Evolutionary conservation across 2,329 filamentous ascomycete species (phyloP), one percentile per base, ranked within the genome.

Genomic region (Hymenoscyphus occultus): DNA sequence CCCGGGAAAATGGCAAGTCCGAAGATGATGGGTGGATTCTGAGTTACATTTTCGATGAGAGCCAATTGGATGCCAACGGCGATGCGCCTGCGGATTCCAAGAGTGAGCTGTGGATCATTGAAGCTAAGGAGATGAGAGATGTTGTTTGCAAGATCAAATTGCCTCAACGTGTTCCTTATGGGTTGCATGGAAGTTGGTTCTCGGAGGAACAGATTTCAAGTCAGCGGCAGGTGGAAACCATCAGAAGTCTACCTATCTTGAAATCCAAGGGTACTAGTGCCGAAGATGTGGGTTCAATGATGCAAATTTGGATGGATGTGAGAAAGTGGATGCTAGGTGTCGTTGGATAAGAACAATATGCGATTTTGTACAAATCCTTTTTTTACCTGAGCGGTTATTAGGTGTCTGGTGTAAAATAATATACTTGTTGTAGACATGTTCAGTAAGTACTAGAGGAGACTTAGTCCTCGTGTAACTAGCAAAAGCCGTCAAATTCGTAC

Each of bases 1-100:
- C 86, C 3, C 76, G 82, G 0, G 56, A 69, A 1, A 69, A 75
- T 12, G 75, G 77, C 0, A 65, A 56, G 0, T 73, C 70, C 0
- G 89, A 91, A 73, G 88, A 91, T 69, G 86, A 88, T 68, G 89
- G 89, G 0, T 91, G 83, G 76, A 77, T 91, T 0, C 77, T 91
- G 4, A 87, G 85, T 57, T 91, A 90, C 68, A 87, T 88, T 0
- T 91, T 91, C 67, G 86, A 91, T 67, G 89, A 91, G 70, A 79
- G 80, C 1, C 87, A 91, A 72, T 77, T 90, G 0, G 80, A 86
- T 61, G 60, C 56, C 2, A 13, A 62, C 32, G 73, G 72, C 0
- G 65, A 67, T 45, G 72, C 70, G 10, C 82, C 0, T 76, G 74
- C 78, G 0, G 74, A 76, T 1, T 79, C 84, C 0, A 78, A 73